Base-by-base conservation (phyloP, 2,329 filamentous ascomycete genomes). In the Zasmidium angulare region DNA sequence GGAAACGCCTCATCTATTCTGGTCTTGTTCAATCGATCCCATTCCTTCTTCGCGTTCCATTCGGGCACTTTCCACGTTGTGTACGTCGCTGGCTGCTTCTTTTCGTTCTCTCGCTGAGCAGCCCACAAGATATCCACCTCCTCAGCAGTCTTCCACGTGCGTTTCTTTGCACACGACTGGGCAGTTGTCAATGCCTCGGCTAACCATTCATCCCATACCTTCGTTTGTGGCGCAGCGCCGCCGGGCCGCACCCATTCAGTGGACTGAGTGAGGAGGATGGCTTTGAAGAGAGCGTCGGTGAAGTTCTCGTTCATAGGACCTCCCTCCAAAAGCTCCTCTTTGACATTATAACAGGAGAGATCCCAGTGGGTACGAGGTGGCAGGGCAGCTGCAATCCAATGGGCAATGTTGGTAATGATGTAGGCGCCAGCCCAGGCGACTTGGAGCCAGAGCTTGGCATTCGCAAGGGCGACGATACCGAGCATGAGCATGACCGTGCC, bases 401-500 rank as follows among this genome's bases (percentile, higher is more conserved):
- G 81, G 9, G 74, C 74, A 1, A 78, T 75, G 54, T 81, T 81
- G 40, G 82, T 76, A 12, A 81, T 66, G 72, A 82, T 78, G 65
- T 80, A 83, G 0, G 78, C 75, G 1, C 71, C 79, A 0, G 78
- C 80, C 76, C 80, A 82, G 1, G 75, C 78, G 31, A 81, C 75
- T 61, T 83, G 81, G 0, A 77, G 70, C 46, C 78, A 71, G 11
- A 80, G 76, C 22, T 75, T 75, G 2, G 80, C 76, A 56, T 82
- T 83, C 61, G 78, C 80, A 2, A 83, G 75, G 46, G 74, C 76
- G 46, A 83, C 79, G 63, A 83, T 79, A 12, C 81, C 80, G 40
- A 79, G 73, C 80, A 83, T 82, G 51, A 83, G 76, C 70, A 82
- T 73, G 49, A 82, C 69, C 4, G 80, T 82, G 61, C 79, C 80